Base-by-base conservation (phyloP, 2,329 filamentous ascomycete genomes). In the Aspergillus ochraceus region DNA sequence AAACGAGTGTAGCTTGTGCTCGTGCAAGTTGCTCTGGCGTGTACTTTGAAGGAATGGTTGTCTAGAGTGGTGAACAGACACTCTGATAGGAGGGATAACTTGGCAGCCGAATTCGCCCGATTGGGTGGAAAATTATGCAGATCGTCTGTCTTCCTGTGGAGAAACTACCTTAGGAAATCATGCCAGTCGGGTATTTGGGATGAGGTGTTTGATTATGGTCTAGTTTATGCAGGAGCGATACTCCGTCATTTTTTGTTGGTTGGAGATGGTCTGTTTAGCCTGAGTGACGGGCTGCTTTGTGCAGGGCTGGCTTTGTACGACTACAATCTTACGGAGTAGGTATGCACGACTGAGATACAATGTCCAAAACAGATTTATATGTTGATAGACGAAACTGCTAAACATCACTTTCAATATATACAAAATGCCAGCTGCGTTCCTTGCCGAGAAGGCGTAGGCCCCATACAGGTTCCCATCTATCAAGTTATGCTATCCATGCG, bases 1-100 rank as follows among this genome's bases (percentile, higher is more conserved):
- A 29, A 29, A 29, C 8, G 26, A 29, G 32, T 12, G 32, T 10
- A 36, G 32, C 32, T 36, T 36, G 26, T 29, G 1, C 26, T 2
- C 6, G 26, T 29, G 26, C 26, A 29, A 29, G 26, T 2, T 29
- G 8, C 8, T 29, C 8, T 29, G 26, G 26, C 8, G 6, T 29
- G 26, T 29, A 9, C 6, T 29, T 29, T 29, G 26, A 8, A 29
- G 26, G 26, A 29, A 29, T 29, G 26, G 8, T 8, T 8, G 26
- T 29, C 26, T 29, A 29, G 26, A 29, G 26, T 9, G 26, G 26
- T 29, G 26, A 29, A 9, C 8, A 9, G 12, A 20, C 9, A 24
- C 29, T 50, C 57, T 65, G 62, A 65, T 65, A 66, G 62, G 64
- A 61, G 64, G 62, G 55, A 61, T 58, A 64, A 63, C 50, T 64